Evolutionary conservation across 768 basidiomycete genomes (phyloP), one percentile per base, ranked within the genome.

Genomic region (Saitozyma sp.): DNA sequence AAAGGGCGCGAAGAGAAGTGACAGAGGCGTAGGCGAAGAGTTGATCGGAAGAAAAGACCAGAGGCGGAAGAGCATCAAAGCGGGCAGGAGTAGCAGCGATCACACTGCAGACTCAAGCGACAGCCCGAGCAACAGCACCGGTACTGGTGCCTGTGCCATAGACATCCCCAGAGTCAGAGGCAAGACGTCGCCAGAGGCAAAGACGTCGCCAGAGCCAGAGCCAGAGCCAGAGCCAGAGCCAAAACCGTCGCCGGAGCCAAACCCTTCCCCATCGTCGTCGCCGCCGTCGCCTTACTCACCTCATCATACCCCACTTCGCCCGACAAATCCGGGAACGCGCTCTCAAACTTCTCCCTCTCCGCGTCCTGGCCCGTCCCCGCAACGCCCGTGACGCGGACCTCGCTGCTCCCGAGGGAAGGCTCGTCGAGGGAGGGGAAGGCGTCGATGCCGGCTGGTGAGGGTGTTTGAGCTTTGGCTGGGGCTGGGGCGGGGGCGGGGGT

Each of bases 301-400:
- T 72, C 68, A 20, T 70, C 70, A n/a, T 63, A 74, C 8, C 60
- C 63, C 0, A 74, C 69, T 57, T 78, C 77, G 9, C 58, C 66
- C 6, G 63, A 56, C 41, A 79, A 58, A 68, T 79, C 78, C 40
- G 78, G 78, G 62, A 77, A 79, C 29, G 68, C 65, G 61, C 68
- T 75, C 62, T 77, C 76, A 54, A 79, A 79, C 60, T 72, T 61
- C 49, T 70, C 76, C 62, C 69, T 69, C 46, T 79, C 78, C 40
- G 52, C 63, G 57, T 75, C 72, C 19, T 73, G 64, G 1, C 72
- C 76, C 9, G 73, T 71, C 19, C 76, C 78, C 8, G 59, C 67
- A 11, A 67, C 66, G 29, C 78, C 78, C 9, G 78, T 79, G 9
- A 79, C 73, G 49, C 76, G 50, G 19, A 79, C 68, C 20, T 74